Percentiles rank a stretch among this genome's conserved stretches.
Evolutionary conservation across 768 basidiomycete species (phyloP).

Genomic region (Tulasnella calospora): DNA sequence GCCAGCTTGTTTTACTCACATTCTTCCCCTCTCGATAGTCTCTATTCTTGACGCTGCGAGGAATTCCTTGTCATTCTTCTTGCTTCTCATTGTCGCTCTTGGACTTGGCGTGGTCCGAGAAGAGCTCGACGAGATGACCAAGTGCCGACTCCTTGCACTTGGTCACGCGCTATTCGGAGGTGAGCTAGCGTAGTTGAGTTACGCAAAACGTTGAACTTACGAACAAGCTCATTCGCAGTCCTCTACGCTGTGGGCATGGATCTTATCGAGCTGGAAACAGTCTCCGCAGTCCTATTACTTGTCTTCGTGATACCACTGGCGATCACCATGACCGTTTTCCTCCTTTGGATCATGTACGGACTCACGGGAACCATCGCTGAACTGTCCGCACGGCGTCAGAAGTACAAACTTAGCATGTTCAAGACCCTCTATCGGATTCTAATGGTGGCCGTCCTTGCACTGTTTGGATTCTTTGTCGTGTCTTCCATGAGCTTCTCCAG

Average conservation of each 20-base stretch:
- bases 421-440: slow-evolving; percentile 79
- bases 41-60: slow-evolving; percentile 93
- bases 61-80: slow-evolving; percentile 92
- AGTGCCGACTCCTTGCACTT: slow-evolving; percentile 71
- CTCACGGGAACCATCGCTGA: slow-evolving; percentile 91
- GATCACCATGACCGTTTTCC: slow-evolving; percentile 90
- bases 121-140: slow-evolving; percentile 82
- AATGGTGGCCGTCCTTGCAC: slow-evolving; percentile 70
- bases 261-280: slow-evolving; percentile 84
- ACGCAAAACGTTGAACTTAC: background rate
- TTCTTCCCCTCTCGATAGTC: slow-evolving; percentile 45
- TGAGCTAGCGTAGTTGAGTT: slow-evolving; percentile 40
- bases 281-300: slow-evolving; percentile 75
- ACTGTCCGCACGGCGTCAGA: slow-evolving; percentile 78
- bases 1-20: background rate
- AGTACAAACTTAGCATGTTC: slow-evolving; percentile 86
- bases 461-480: slow-evolving; percentile 86
- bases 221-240: slow-evolving; percentile 45
- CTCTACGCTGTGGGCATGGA: slow-evolving; percentile 94
- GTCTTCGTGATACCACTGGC: slow-evolving; percentile 92
- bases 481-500: slow-evolving; percentile 89
- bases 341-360: slow-evolving; percentile 92
- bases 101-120: slow-evolving; percentile 91
- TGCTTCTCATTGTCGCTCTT: slow-evolving; percentile 86
- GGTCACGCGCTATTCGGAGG: slow-evolving; percentile 93